Conservation (phyloP, 192 early-diverging fungal species). For the Podochytrium sp. region DNA sequence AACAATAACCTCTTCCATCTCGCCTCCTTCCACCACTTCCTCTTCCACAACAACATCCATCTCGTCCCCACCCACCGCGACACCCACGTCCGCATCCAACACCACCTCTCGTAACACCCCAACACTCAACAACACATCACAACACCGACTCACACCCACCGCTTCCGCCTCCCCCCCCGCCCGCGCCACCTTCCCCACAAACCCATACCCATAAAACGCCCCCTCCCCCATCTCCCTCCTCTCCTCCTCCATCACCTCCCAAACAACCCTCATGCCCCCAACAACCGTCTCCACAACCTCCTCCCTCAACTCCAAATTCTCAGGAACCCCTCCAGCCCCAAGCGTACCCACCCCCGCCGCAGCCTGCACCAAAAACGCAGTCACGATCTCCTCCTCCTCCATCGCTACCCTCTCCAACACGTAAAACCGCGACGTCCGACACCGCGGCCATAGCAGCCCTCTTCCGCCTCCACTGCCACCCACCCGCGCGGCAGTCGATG, state of each 20-base stretch:
- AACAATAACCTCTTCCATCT: too few species aligned
- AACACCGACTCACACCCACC: slow-evolving; percentile 3
- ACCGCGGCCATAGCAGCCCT: slow-evolving; percentile 36
- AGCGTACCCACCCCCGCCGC: slow-evolving; percentile 4
- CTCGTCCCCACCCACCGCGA: background rate
- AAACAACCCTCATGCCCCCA: background rate
- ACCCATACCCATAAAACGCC: background rate
- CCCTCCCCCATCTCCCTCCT: background rate
- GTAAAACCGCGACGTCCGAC: slow-evolving; percentile 9
- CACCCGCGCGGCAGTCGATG: too few species aligned
- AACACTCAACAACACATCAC: slow-evolving; percentile 21
- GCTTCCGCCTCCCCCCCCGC: background rate
- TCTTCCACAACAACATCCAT: background rate
- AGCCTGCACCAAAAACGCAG: slow-evolving; percentile 17
- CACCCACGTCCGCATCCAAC: background rate
- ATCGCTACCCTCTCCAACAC: slow-evolving; percentile 29
- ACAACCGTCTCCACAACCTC: background rate
- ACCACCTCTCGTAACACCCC: slow-evolving; percentile 12
- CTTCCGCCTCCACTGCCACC: too few species aligned
- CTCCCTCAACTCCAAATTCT: background rate
- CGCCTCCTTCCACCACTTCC: background rate
- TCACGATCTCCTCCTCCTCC: slow-evolving; percentile 34
- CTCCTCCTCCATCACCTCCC: background rate
- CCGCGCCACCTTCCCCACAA: background rate
- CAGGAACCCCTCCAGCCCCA: slow-evolving; percentile 11